A percentile compares a stretch with the other conserved stretches of the same genome.
Evolutionary conservation across 345 rosid species (phyloP).

Genomic region (Euphorbia peplus): DNA sequence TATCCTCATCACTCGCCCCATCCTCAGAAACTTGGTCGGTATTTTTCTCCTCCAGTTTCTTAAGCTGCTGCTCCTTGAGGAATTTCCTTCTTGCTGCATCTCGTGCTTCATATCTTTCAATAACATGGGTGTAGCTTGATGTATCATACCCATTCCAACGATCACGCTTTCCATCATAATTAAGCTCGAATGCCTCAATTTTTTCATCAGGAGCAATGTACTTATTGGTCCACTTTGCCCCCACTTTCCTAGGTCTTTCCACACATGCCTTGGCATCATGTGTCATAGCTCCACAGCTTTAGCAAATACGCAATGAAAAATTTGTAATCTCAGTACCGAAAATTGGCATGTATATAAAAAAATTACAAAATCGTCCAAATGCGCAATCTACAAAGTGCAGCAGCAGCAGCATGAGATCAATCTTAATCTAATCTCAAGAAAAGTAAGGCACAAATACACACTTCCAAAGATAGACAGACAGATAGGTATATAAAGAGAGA

Average conservation of each 20-base stretch:
- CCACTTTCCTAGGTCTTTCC: conserved; percentile 74
- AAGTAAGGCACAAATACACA: too few species aligned
- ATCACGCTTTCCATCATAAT: conserved; percentile 88
- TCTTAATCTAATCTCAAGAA: too few species aligned
- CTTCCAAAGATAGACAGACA: background rate
- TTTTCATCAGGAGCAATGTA: conserved; percentile 88
- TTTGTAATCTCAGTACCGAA: background rate
- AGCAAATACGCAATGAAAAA: too few species aligned
- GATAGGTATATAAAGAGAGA: background rate
- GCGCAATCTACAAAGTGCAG: too few species aligned
- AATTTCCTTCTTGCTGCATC: conserved; percentile 72
- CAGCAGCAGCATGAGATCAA: too few species aligned
- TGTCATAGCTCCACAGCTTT: conserved; percentile 89
- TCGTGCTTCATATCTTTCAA: conserved; percentile 75
- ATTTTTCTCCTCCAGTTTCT: conserved; percentile 80
- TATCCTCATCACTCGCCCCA: conserved; percentile 59
- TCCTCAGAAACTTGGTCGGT: conserved; percentile 40
- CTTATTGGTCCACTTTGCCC: conserved; percentile 69
- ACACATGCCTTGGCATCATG: conserved; percentile 66
- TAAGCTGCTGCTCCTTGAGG: conserved; percentile 72
- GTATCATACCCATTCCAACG: conserved; percentile 88
- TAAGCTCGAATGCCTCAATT: conserved; percentile 71
- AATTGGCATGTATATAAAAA: background rate
- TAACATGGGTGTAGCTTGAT: conserved; percentile 57
- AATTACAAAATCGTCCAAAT: too few species aligned